Conservation (phyloP, 2,329 filamentous ascomycete genomes). For the Talaromyces marneffei region DNA sequence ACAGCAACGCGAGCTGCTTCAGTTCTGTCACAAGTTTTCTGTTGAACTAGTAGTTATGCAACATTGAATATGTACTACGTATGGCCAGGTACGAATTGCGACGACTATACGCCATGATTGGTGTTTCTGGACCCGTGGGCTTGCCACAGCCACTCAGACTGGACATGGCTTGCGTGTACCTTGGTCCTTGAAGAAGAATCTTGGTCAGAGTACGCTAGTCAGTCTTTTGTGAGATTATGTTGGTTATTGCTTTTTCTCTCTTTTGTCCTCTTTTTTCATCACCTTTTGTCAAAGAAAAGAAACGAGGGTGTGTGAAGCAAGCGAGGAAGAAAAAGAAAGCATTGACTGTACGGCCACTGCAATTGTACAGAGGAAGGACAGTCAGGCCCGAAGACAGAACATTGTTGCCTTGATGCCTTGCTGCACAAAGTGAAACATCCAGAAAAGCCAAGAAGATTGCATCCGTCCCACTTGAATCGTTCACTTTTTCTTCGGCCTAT, state of each 20-base stretch:
- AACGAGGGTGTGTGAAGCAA: too few relatives aligned
- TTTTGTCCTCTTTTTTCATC: not conserved
- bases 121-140: not conserved
- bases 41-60: too few relatives aligned
- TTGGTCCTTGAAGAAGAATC: not conserved
- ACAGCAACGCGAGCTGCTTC: not conserved
- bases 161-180: not conserved
- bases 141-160: conserved; percentile 1
- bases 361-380: too few relatives aligned
- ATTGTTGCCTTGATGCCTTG: not conserved
- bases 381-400: not conserved
- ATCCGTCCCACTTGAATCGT: not conserved
- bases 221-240: not conserved
- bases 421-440: not conserved
- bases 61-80: too few relatives aligned
- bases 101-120: not conserved
- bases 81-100: not conserved
- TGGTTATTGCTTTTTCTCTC: not conserved
- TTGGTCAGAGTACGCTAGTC: not conserved
- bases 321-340: too few relatives aligned
- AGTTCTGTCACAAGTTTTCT: not conserved
- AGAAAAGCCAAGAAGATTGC: not conserved
- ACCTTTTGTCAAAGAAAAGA: not conserved
- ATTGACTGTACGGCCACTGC: too few relatives aligned
- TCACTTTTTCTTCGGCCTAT: not conserved